Base-by-base conservation (phyloP, 768 basidiomycete species). In the Auriscalpium vulgare region DNA sequence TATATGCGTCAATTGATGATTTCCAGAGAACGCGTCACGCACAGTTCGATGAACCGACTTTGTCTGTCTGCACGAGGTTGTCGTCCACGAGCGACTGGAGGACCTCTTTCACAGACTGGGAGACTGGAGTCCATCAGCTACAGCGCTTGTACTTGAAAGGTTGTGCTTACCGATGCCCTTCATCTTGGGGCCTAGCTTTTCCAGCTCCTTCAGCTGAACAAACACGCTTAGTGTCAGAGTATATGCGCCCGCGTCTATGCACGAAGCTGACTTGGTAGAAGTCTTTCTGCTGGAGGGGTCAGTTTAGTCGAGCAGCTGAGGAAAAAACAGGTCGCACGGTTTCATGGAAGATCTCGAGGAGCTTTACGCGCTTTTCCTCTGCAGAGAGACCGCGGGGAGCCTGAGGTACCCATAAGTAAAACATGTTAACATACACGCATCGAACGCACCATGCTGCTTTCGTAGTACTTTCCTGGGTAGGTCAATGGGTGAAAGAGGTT, bases 11-110 rank as follows among this genome's bases (percentile, higher is more conserved):
- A 55, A 54, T 51, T 3, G 4, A 3, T 21, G 21, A 4, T 29
- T 29, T 29, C 68, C 60, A 69, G 65, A 63, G 55, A 65, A 50
- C 16, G 57, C 61, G 23, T 66, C 37, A 71, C 86, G 63, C 67
- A 92, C 94, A 97, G 67, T 95, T 97, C 3, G 91, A 91, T 9
- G 93, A 88, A 36, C 94, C 94, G 55, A 95, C 94, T 72, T 97
- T 97, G 69, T 97, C 95, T 47, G 75, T 76, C 66, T 88, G 84
- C 21, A 95, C 91, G 34, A 94, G 74, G 1, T 86, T 84, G 63
- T 97, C 94, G 61, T 93, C 88, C 10, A 92, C 84, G 34, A 97
- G 78, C 2, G 87, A 85, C 63, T 92, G 88, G 2, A 97, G 70
- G 0, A 95, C 87, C 62, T 97, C 94, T 66, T 97, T 97, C 43